These are phyloP conservation scores for Biscutella laevigata DNA, from an alignment of 441 rosid species.

Conservation along the genomic window DNA sequence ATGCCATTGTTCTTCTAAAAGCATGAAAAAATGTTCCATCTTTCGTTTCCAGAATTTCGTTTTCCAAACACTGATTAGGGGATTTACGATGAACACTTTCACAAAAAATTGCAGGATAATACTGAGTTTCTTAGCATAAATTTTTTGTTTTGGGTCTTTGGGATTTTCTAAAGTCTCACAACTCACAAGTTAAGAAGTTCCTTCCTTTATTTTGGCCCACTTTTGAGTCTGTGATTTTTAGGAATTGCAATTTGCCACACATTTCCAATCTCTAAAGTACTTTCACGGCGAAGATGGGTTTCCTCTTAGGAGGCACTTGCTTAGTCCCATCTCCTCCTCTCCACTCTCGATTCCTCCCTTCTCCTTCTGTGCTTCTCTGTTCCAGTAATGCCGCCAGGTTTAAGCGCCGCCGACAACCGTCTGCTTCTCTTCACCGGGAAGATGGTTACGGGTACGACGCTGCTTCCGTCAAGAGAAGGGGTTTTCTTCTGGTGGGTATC, in stretches of 20 bases:
- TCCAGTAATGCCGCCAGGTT: conserved; percentile 30
- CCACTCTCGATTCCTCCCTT: conserved; percentile 24
- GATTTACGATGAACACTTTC: neutral
- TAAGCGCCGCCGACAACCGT: conserved; percentile 26
- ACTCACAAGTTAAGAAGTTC: conserved; percentile 1
- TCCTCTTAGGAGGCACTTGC: conserved; percentile 42
- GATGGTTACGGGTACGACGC: conserved; percentile 21
- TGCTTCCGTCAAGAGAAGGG: conserved; percentile 40
- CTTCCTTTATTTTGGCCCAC: neutral
- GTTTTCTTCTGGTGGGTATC: conserved; percentile 59
- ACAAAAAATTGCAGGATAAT: neutral
- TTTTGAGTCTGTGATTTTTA: conserved; percentile 4
- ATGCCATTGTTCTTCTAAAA: neutral
- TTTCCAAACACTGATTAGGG: neutral
- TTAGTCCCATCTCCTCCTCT: conserved; percentile 33
- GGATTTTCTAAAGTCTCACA: neutral
- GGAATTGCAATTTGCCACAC: conserved; percentile 22
- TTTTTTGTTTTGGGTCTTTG: too few relatives aligned
- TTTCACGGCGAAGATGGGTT: conserved; percentile 33
- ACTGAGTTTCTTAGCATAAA: neutral
- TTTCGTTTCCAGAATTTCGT: neutral
- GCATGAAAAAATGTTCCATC: neutral
- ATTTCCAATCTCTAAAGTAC: conserved; percentile 21
- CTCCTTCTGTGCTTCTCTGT: conserved; percentile 17
- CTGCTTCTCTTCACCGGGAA: conserved; percentile 38